phyloP scores from a whole-genome alignment of 805 yeast species.

The Ogataea nonfermentans region DNA sequence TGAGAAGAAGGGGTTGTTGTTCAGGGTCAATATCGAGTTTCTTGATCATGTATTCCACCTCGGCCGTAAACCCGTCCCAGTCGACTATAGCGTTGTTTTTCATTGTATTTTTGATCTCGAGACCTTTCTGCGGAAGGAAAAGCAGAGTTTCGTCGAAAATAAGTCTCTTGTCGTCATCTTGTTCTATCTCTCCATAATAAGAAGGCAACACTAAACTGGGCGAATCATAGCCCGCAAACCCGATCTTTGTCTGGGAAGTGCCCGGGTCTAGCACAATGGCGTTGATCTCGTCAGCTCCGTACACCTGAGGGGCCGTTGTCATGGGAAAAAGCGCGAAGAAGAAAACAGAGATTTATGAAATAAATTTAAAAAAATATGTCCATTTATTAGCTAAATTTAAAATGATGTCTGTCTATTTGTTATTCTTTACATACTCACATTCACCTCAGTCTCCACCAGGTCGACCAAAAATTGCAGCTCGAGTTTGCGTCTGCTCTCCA shows the following conservation, averaged over 20 bases:
- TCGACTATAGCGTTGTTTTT: slow-evolving; percentile 65
- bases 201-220: slow-evolving; percentile 80
- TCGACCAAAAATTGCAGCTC: slow-evolving; percentile 81
- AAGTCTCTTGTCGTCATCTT: slow-evolving; percentile 18
- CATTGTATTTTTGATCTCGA: slow-evolving; percentile 55
- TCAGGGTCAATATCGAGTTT: slow-evolving; percentile 50
- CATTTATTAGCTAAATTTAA: background rate
- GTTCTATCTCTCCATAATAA: slow-evolving; percentile 44
- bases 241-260: slow-evolving; percentile 75
- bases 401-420: background rate
- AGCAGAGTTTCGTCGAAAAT: slow-evolving; percentile 34
- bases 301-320: slow-evolving; percentile 47
- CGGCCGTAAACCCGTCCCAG: slow-evolving; percentile 83
- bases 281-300: slow-evolving; percentile 79
- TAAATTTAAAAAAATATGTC: slow-evolving; percentile 1
- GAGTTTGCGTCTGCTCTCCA: slow-evolving; percentile 82
- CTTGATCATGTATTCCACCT: slow-evolving; percentile 63
- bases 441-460: slow-evolving; percentile 64
- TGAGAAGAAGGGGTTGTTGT: slow-evolving; percentile 75
- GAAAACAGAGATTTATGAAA: background rate
- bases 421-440: slow-evolving; percentile 31
- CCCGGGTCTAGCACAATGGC: slow-evolving; percentile 94
- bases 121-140: slow-evolving; percentile 46
- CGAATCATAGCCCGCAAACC: slow-evolving; percentile 89
- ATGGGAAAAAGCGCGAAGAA: slow-evolving; percentile 3